Evolutionary conservation across 192 early-diverging fungal genomes (phyloP).

Genomic region (Pecoramyces ruminantium): DNA sequence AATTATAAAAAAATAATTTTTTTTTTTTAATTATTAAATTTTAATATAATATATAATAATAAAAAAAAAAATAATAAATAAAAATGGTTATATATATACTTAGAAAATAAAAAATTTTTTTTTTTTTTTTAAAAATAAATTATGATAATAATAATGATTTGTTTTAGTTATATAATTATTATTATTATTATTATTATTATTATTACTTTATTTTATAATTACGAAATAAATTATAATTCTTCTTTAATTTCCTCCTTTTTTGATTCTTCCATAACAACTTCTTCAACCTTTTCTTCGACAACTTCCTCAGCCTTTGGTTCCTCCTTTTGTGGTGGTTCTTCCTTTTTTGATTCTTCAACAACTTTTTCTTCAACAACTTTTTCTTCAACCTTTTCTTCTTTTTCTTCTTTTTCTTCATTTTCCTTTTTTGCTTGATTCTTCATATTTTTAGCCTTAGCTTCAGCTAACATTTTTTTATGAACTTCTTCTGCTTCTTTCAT

Average conservation of each 20-base stretch:
- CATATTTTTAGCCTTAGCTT: background rate
- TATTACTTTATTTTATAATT: no score
- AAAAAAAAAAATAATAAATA: background rate
- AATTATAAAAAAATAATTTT: background rate
- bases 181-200: no score
- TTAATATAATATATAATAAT: background rate
- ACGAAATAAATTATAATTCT: no score
- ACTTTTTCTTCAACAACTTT: background rate
- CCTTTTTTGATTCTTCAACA: no score
- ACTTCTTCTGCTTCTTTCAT: background rate
- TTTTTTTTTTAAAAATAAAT: constrained; percentile 6
- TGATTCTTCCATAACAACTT: constrained; percentile 4
- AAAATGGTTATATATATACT: no score
- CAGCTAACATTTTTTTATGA: background rate
- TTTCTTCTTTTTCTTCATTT: constrained; percentile 9
- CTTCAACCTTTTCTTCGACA: constrained; percentile 14
- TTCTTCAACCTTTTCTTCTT: background rate
- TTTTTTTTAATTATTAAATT: constrained; percentile 10
- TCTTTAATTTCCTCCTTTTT: no score
- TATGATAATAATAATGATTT: constrained; percentile 5
- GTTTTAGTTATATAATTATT: no score
- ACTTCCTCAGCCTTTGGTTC: background rate
- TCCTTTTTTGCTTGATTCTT: background rate
- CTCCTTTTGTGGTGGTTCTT: no score
- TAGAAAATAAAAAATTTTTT: constrained; percentile 4